Conservation (phyloP, 2,329 filamentous ascomycete genomes). For the Neonectria punicea region DNA sequence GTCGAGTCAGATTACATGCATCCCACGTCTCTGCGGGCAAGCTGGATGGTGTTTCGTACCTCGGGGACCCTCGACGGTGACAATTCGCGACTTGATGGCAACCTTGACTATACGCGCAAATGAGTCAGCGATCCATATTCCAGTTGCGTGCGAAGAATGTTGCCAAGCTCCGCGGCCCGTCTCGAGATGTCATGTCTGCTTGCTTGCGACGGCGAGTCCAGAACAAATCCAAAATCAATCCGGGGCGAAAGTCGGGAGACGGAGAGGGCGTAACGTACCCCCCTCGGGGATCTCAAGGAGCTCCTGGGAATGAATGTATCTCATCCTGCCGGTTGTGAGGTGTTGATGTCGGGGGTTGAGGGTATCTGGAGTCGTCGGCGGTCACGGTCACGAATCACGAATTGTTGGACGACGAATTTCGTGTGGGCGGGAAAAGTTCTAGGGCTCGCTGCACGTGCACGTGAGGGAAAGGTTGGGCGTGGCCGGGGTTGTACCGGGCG, state of each 20-base stretch:
- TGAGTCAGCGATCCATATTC: constrained; percentile 44
- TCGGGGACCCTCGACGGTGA: constrained; percentile 97
- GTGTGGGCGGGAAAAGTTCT: constrained; percentile 59
- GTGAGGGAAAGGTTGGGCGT: constrained; percentile 46
- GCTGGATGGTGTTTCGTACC: constrained; percentile 62
- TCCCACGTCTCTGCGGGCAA: not conserved
- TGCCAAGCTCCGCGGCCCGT: constrained; percentile 12
- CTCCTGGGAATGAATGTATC: constrained; percentile 99
- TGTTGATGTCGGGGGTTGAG: constrained; percentile 57
- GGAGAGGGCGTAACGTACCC: constrained; percentile 72
- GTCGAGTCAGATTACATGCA: constrained; percentile 27
- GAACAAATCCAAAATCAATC: constrained; percentile 27
- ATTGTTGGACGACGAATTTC: constrained; percentile 52
- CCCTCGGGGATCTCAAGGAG: constrained; percentile 94
- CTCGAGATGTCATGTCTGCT: constrained; percentile 25
- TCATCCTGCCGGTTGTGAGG: constrained; percentile 83
- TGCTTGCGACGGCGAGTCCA: constrained; percentile 28
- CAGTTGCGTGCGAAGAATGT: constrained; percentile 17
- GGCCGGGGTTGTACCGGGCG: constrained; percentile 44
- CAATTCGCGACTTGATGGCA: constrained; percentile 93
- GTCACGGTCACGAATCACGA: constrained; percentile 42
- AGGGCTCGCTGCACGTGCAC: constrained; percentile 56
- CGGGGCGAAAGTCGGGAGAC: constrained; percentile 19
- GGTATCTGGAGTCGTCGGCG: constrained; percentile 52
- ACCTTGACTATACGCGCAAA: constrained; percentile 81